Evolutionary conservation across 495 filamentous ascomycete species (phyloP).

Genomic region (Lichenothelia convexa): DNA sequence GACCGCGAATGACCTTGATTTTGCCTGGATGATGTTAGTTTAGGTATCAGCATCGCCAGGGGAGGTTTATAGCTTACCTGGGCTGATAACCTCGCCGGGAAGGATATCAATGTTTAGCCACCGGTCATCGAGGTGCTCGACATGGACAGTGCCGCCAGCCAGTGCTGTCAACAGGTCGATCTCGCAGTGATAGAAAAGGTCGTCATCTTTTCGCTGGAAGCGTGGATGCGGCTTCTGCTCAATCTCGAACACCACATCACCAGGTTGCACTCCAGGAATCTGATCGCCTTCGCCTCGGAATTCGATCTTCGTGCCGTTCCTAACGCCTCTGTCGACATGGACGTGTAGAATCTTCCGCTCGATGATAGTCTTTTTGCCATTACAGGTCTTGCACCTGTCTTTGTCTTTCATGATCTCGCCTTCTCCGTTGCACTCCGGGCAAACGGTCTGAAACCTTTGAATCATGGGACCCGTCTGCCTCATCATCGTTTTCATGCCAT

Average conservation of each 20-base stretch:
- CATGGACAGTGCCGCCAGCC: conserved; percentile 67
- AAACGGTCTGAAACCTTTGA: conserved; percentile 97
- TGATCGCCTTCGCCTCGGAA: conserved; percentile 96
- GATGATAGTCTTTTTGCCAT: conserved; percentile 90
- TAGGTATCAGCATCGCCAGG: neutral
- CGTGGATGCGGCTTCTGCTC: conserved; percentile 92
- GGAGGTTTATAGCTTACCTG: conserved; percentile 43
- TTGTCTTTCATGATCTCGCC: conserved; percentile 91
- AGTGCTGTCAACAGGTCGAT: conserved; percentile 93
- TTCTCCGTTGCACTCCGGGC: conserved; percentile 93
- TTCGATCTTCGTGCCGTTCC: conserved; percentile 84
- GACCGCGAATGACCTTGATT: conserved; percentile 86
- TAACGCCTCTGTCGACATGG: conserved; percentile 87
- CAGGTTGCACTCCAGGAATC: conserved; percentile 75
- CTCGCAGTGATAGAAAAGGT: conserved; percentile 86
- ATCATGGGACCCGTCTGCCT: conserved; percentile 99
- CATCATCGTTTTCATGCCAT: conserved; percentile 99
- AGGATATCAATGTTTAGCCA: conserved; percentile 85
- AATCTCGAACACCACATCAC: conserved; percentile 94
- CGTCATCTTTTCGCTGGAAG: conserved; percentile 92
- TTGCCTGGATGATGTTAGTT: conserved; percentile 36
- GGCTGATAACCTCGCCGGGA: conserved; percentile 83
- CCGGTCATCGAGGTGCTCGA: conserved; percentile 94
- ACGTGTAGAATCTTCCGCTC: conserved; percentile 98
- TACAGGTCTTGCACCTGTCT: conserved; percentile 87